These are phyloP conservation scores for Striga hermonthica DNA, from an alignment of 305 asterid species.

Conservation along the genomic window DNA sequence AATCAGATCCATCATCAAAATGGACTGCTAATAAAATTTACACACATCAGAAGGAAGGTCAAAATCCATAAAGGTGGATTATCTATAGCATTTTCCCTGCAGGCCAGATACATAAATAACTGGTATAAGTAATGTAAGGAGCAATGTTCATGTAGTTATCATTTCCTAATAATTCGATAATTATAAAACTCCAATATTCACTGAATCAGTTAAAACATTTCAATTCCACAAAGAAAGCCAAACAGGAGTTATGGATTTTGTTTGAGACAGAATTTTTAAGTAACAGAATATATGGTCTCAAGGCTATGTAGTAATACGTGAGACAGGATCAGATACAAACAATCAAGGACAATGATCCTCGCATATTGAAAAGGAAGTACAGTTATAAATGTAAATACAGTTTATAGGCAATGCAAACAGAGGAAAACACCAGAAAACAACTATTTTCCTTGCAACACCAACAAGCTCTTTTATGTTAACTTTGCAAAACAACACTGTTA, in stretches of 20 bases:
- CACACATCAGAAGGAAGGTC: constrained; percentile 2
- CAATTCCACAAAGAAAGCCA: constrained; percentile 7
- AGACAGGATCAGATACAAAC: constrained; percentile 11
- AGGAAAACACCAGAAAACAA: constrained; percentile 20
- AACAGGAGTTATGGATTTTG: background rate
- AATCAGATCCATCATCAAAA: no score
- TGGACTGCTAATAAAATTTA: no score
- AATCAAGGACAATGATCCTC: constrained; percentile 21
- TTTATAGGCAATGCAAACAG: constrained; percentile 3
- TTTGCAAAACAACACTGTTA: background rate
- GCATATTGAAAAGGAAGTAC: background rate
- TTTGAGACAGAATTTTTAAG: background rate
- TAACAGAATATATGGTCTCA: constrained; percentile 4
- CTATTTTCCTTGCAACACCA: constrained; percentile 10
- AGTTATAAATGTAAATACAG: background rate
- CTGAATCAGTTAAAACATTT: constrained; percentile 14
- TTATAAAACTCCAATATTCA: constrained; percentile 15
- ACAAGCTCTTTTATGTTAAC: constrained; percentile 18
- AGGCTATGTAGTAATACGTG: constrained; percentile 10
- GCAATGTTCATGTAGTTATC: constrained; percentile 6
- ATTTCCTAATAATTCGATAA: constrained; percentile 21
- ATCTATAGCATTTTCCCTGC: constrained; percentile 6
- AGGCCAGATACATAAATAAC: constrained; percentile 4
- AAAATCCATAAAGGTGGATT: constrained; percentile 14
- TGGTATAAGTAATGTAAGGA: background rate